Conservation (phyloP, 2,329 filamentous ascomycete genomes). For the Cladophialophora exuberans region DNA sequence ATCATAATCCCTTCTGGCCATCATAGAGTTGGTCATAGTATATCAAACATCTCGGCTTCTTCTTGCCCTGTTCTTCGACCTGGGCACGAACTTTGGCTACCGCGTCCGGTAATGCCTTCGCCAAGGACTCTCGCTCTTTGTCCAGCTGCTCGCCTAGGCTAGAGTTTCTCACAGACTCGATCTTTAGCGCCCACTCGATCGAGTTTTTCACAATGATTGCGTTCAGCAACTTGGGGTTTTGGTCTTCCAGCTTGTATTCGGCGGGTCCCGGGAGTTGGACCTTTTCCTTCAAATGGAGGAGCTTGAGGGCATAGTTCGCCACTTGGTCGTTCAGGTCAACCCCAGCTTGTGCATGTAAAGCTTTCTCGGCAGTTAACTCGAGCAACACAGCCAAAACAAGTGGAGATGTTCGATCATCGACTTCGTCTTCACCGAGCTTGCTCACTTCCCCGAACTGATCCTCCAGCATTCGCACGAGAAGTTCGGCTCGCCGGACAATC, state of each 20-base stretch:
- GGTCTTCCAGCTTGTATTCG: neutral
- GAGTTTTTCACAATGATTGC: constrained; percentile 45
- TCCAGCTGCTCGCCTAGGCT: constrained; percentile 34
- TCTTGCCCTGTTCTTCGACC: constrained; percentile 39
- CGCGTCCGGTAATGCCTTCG: constrained; percentile 56
- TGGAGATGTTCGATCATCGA: constrained; percentile 45
- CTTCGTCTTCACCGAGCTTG: constrained; percentile 17
- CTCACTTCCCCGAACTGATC: constrained; percentile 36
- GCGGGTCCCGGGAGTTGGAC: neutral
- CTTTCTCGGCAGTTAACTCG: constrained; percentile 49
- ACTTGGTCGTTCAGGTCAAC: constrained; percentile 47
- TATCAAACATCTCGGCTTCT: constrained; percentile 25
- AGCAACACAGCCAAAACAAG: constrained; percentile 48
- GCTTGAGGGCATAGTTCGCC: constrained; percentile 42
- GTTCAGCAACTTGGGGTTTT: constrained; percentile 34
- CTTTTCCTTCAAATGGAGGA: constrained; percentile 37
- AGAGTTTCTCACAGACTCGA: constrained; percentile 34
- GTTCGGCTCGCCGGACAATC: constrained; percentile 40
- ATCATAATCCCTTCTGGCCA: no score
- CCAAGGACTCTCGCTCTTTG: constrained; percentile 32
- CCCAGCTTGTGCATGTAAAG: constrained; percentile 41
- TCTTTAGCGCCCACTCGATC: constrained; percentile 43
- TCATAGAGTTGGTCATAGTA: constrained; percentile 23
- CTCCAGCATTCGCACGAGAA: constrained; percentile 42
- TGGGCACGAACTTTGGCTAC: constrained; percentile 44